A percentile compares a stretch with the other conserved stretches of the same genome.
Conservation (phyloP, 306 rosid species). For the Corylus avellana region DNA sequence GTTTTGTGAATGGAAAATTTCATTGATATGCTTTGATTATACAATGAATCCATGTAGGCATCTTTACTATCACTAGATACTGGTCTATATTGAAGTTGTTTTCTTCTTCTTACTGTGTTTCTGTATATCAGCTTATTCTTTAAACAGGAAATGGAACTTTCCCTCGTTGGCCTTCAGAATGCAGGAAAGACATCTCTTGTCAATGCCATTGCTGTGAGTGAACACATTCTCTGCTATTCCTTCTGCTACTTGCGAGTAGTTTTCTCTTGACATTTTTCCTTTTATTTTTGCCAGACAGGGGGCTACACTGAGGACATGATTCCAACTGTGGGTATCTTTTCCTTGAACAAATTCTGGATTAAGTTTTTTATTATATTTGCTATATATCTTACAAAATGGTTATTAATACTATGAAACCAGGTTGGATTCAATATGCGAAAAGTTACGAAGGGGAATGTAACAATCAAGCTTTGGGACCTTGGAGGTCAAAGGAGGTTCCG, state of each 20-base stretch:
- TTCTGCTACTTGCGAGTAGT: constrained; percentile 10
- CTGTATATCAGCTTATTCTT: constrained; percentile 63
- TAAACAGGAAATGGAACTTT: constrained; percentile 98
- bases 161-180: constrained; percentile 94
- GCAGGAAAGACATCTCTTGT: constrained; percentile 94
- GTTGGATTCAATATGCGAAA: constrained; percentile 95
- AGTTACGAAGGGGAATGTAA: constrained; percentile 91
- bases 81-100: constrained; percentile 2
- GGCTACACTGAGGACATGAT: constrained; percentile 97
- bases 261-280: constrained; percentile 29
- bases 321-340: constrained; percentile 76
- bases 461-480: constrained; percentile 97
- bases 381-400: background rate
- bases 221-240: constrained; percentile 16
- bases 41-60: background rate
- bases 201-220: constrained; percentile 88
- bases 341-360: constrained; percentile 9
- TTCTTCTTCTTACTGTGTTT: constrained; percentile 18
- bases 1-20: background rate
- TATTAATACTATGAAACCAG: constrained; percentile 36
- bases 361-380: background rate
- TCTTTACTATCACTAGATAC: background rate
- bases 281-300: constrained; percentile 68
- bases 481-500: constrained; percentile 97
- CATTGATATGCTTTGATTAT: background rate